Base-by-base conservation (phyloP, 108 stramenopile genomes). In the Aurantiochytrium sp. region DNA sequence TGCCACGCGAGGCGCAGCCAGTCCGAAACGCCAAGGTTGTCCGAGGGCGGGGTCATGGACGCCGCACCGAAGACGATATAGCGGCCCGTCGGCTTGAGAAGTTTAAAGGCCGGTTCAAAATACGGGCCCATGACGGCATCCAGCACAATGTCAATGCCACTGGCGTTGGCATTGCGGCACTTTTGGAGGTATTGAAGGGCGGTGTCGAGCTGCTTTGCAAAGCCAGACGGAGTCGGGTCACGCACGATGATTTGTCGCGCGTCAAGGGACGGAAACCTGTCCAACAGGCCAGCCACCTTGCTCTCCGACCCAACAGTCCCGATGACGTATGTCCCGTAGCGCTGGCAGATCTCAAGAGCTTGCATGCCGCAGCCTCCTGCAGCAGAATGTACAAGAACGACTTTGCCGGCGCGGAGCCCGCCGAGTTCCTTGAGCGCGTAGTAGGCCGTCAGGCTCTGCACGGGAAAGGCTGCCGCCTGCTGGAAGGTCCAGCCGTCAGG, bases 381-480 rank as follows among this genome's bases (percentile, higher is more conserved):
- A 6, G 89, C 89, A 5, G 58, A 59, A 45, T 89, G 73, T 5
- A 89, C 89, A 8, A 89, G 89, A 25, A 69, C 88, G 5, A 35
- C 29, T n/a, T 43, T 64, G 5, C 64, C 88, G 14, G 35, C n/a
- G 16, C 21, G 28, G 43, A 60, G 29, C 25, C 16, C 60, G 19
- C 88, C 88, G 59, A 88, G 88, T 47, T 88, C 44, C 47, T 28
- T 35, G 64, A 88, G 89, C 16, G 69, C 72, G 28, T 72, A 87
- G 47, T 60, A 88, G 21, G 91, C 92, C 29, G 93, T 93, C 10
- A 93, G 87, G 5, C 88, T 91, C 59, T 93, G 88, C 19, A 91
- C 93, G 8, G 91, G 53, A 59, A 92, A 90, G 5, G 69, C 60
- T 49, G 93, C 92, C 23, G 91, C 93, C 60, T 93, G 88, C 6